Evolutionary conservation across 768 basidiomycete species (phyloP), one percentile per base, ranked within the genome.

Genomic region (Psilocybe cyanescens): DNA sequence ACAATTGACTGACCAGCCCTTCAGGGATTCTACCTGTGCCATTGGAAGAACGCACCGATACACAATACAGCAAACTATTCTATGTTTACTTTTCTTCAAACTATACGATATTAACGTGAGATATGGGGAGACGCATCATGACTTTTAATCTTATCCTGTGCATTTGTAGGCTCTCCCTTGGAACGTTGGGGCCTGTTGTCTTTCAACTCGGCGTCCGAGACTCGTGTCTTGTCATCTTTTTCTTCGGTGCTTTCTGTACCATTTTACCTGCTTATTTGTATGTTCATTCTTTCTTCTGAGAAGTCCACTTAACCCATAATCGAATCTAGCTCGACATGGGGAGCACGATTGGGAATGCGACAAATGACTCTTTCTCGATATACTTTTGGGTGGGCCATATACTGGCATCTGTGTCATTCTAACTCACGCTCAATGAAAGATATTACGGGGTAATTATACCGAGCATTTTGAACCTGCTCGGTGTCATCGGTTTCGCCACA

Each of bases 261-360:
- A 56, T 79, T 0, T 78, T 84, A 8, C 87, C 89, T 3, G 86
- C 86, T 11, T 90, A 89, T 67, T 72, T 89, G 84, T 86, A 55
- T 51, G 74, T 51, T 9, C 14, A 11, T 3, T 39, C 45, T 31
- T 19, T 24, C 29, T 41, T 19, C 9, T 64, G 61, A 11, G 24
- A 58, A 29, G 37, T 54, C 24, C 12, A 11, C 17, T 33, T 33
- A 31, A 50, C 57, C 37, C 17, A 33, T 16, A 7, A 2, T 31
- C 17, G 2, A 12, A 33, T 19, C 3, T 52, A 81, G 81, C 30
- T 68, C 78, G 3, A 91, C 88, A n/a, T 93, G 91, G 84, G 92
- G 94, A 9, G 89, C 94, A 0, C 87, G 86, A 68, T 78, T 91
- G 0, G 94, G 94, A 14, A 84, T 94, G 78, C 81, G 94, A 9